These are phyloP conservation scores for Mucor sp. DNA, from an alignment of 371 early-diverging fungal species.

Conservation along the genomic window DNA sequence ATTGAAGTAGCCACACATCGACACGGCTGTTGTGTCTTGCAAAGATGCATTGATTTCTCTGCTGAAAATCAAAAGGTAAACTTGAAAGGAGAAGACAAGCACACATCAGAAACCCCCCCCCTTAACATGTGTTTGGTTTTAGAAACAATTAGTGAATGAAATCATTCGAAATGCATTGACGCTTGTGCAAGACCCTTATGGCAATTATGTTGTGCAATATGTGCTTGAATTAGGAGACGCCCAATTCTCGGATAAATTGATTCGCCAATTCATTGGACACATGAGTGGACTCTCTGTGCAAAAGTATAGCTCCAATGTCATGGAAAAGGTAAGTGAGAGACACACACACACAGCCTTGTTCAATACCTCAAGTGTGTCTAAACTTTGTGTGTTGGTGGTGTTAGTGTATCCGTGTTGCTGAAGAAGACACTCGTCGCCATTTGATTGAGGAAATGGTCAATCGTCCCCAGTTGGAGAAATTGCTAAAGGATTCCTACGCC, in stretches of 20 bases:
- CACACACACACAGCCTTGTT: too few species aligned
- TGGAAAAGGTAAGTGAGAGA: conserved; percentile 80
- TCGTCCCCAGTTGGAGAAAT: conserved; percentile 66
- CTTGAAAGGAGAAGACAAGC: background rate
- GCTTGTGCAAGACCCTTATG: conserved; percentile 94
- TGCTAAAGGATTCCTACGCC: conserved; percentile 85
- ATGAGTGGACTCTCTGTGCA: conserved; percentile 79
- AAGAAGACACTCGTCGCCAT: conserved; percentile 64
- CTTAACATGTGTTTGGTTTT: background rate
- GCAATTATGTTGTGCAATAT: conserved; percentile 98
- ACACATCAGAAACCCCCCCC: too few species aligned
- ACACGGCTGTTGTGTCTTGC: conserved; percentile 98
- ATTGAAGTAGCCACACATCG: conserved; percentile 91
- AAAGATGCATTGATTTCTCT: conserved; percentile 94
- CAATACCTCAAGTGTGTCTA: background rate
- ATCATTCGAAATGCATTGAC: conserved; percentile 78
- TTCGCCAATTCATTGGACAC: conserved; percentile 78
- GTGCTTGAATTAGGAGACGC: conserved; percentile 82
- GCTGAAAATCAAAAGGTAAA: conserved; percentile 65
- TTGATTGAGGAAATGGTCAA: conserved; percentile 79
- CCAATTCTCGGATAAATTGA: conserved; percentile 70
- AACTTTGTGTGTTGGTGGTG: background rate
- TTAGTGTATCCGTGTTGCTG: conserved; percentile 82
- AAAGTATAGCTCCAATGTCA: conserved; percentile 93
- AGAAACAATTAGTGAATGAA: conserved; percentile 72